Percentiles rank a stretch among this genome's conserved stretches.
Conservation (phyloP, 106 monocot genomes). For the Allium fistulosum region DNA sequence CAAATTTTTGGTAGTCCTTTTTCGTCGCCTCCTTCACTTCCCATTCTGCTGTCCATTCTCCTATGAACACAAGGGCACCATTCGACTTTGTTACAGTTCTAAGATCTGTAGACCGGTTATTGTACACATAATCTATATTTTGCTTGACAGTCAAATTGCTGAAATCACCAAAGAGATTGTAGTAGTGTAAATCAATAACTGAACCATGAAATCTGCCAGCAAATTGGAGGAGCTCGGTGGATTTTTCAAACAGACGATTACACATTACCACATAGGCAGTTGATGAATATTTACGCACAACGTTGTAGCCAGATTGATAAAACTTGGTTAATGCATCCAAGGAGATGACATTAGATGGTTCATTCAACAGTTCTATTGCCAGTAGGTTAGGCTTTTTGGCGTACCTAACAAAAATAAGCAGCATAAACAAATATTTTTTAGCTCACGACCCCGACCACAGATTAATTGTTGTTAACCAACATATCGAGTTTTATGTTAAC, state of each 20-base stretch:
- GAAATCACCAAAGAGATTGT: constrained; percentile 19
- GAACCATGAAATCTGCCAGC: constrained; percentile 29
- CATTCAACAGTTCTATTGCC: constrained; percentile 42
- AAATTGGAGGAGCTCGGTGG: constrained; percentile 29
- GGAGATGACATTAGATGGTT: constrained; percentile 32
- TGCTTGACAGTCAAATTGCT: constrained; percentile 24
- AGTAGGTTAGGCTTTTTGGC: constrained; percentile 15
- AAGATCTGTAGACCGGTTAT: not conserved
- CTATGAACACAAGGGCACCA: constrained; percentile 12
- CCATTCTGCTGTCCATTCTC: constrained; percentile 45
- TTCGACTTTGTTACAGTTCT: not conserved
- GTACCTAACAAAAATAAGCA: constrained; percentile 10
- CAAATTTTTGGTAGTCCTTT: constrained; percentile 30
- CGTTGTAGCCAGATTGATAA: constrained; percentile 35
- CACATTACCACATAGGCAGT: constrained; percentile 49
- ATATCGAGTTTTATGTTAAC: not conserved
- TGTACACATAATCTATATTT: constrained; percentile 33
- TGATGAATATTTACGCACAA: constrained; percentile 29
- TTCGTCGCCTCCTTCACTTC: constrained; percentile 15
- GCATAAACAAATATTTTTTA: too few species aligned
- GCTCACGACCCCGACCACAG: too few species aligned
- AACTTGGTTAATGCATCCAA: constrained; percentile 18
- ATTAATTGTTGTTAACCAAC: not conserved
- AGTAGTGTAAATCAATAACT: constrained; percentile 53
- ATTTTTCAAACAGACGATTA: constrained; percentile 3